A percentile compares a stretch with the other conserved stretches of the same genome.
These are phyloP conservation scores for Apophysomyces variabilis DNA, from an alignment of 371 early-diverging fungal genomes.

Conservation along the genomic window DNA sequence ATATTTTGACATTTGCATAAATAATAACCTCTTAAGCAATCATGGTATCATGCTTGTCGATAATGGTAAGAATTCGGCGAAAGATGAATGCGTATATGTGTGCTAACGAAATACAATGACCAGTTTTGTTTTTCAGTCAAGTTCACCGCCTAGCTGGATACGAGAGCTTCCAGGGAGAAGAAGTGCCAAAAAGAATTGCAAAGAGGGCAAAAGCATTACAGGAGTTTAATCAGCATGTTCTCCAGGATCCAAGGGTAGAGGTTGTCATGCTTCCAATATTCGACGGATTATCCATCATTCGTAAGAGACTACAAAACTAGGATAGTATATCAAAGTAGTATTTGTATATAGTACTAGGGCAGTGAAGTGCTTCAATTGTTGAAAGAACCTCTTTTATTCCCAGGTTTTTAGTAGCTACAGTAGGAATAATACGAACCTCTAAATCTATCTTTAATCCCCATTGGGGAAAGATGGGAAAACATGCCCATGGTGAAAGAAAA, in stretches of 20 bases:
- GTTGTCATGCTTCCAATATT: conserved; percentile 66
- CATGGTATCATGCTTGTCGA: conserved; percentile 62
- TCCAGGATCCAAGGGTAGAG: conserved; percentile 64
- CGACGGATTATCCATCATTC: conserved; percentile 71
- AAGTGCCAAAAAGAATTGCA: conserved; percentile 33
- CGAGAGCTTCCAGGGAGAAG: background rate
- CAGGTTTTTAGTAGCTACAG: too few species aligned
- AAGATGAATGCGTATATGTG: background rate
- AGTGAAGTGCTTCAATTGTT: too few species aligned
- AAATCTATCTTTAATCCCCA: too few species aligned
- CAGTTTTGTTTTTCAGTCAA: conserved; percentile 47
- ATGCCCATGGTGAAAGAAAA: too few species aligned
- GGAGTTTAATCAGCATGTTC: conserved; percentile 68
- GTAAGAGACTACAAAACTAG: conserved; percentile 25
- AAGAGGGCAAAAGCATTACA: conserved; percentile 52
- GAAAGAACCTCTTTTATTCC: too few species aligned
- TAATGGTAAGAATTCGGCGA: conserved; percentile 45
- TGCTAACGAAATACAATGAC: background rate
- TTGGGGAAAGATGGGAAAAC: too few species aligned
- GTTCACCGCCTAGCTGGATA: conserved; percentile 41
- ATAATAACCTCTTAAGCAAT: conserved; percentile 49
- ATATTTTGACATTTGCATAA: conserved; percentile 57
- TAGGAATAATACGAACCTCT: too few species aligned
- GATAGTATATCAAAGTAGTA: too few species aligned
- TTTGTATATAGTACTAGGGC: too few species aligned